phyloP scores from a whole-genome alignment of 768 basidiomycete genomes.

The Termitomyces sp. region DNA sequence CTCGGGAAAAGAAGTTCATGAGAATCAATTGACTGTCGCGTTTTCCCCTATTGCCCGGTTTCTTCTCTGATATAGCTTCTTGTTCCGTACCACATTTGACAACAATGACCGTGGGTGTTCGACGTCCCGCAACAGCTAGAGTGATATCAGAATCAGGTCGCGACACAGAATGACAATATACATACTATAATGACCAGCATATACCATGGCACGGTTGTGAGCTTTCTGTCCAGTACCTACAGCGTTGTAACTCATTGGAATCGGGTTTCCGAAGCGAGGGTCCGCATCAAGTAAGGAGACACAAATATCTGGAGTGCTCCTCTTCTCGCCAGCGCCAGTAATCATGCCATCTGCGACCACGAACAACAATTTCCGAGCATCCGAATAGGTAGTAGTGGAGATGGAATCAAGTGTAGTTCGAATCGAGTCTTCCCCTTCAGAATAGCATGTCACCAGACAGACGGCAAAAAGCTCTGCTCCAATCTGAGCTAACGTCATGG shows the following conservation, averaged over 20 bases:
- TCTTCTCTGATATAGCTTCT: constrained; percentile 80
- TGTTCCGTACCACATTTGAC: constrained; percentile 94
- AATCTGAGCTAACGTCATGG: constrained; percentile 85
- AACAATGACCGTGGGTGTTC: constrained; percentile 89
- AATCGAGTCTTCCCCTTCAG: constrained; percentile 91
- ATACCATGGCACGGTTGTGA: constrained; percentile 95
- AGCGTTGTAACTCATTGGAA: constrained; percentile 88
- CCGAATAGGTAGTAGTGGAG: constrained; percentile 85
- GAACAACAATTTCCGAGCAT: constrained; percentile 87
- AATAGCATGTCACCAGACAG: constrained; percentile 96
- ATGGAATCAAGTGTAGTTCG: constrained; percentile 92
- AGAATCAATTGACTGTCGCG: constrained; percentile 97
- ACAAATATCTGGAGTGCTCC: constrained; percentile 94
- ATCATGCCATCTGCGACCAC: constrained; percentile 99
- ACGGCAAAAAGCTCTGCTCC: constrained; percentile 94
- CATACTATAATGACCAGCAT: constrained; percentile 99
- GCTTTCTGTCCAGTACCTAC: constrained; percentile 87
- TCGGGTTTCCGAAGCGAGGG: constrained; percentile 91
- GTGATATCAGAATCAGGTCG: constrained; percentile 1
- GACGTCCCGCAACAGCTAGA: constrained; percentile 73
- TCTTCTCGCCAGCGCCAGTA: constrained; percentile 94
- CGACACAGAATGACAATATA: constrained; percentile 12
- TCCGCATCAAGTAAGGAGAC: constrained; percentile 89
- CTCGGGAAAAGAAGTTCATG: constrained; percentile 99
- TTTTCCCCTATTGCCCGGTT: constrained; percentile 97